Percentiles rank a stretch among this genome's conserved stretches.
These are phyloP conservation scores for Candida coquimbonensis DNA, from an alignment of 805 yeast species.

Conservation along the genomic window DNA sequence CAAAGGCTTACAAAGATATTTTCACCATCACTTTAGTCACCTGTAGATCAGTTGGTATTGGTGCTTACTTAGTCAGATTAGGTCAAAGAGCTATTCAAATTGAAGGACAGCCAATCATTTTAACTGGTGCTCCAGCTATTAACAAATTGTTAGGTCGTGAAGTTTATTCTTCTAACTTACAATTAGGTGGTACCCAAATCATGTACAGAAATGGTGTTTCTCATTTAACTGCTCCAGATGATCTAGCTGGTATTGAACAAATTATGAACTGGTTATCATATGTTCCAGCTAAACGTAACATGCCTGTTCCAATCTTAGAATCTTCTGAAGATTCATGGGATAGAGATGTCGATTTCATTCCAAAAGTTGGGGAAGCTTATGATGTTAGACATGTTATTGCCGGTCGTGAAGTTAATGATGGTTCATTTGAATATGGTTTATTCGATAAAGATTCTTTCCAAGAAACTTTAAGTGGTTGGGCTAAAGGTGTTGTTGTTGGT, in stretches of 20 bases:
- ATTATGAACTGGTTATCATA: conserved; percentile 94
- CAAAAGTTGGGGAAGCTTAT: conserved; percentile 63
- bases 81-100: conserved; percentile 99
- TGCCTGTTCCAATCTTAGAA: conserved; percentile 86
- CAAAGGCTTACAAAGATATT: conserved; percentile 94
- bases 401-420: conserved; percentile 67
- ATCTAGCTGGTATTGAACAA: conserved; percentile 91
- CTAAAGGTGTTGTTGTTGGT: conserved; percentile 96
- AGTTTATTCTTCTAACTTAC: conserved; percentile 93
- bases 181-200: conserved; percentile 98
- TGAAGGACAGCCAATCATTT: conserved; percentile 96
- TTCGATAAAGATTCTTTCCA: conserved; percentile 92
- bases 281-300: conserved; percentile 82
- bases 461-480: conserved; percentile 98
- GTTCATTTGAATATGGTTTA: conserved; percentile 75
- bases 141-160: conserved; percentile 95
- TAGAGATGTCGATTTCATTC: conserved; percentile 79
- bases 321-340: conserved; percentile 81
- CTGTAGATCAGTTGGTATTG: conserved; percentile 99
- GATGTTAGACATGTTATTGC: conserved; percentile 94
- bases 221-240: conserved; percentile 94
- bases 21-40: conserved; percentile 97
- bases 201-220: conserved; percentile 99
- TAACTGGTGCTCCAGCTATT: conserved; percentile 99
- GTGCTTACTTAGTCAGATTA: conserved; percentile 95